Base-by-base conservation (phyloP, 75 land plant genomes). In the Pinus taeda region DNA sequence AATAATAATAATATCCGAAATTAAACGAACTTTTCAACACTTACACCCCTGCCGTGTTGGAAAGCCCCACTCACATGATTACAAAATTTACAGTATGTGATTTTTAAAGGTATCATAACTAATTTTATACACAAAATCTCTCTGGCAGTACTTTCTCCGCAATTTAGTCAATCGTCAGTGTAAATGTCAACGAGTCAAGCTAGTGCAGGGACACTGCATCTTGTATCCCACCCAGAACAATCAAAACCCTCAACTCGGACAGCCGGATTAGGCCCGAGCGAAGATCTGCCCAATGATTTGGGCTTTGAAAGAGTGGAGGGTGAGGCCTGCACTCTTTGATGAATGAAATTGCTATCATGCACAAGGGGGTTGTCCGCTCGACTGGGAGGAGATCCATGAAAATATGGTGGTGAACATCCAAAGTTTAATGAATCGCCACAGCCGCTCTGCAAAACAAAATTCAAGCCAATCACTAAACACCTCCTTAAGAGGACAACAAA, bases 331-430 rank as follows among this genome's bases (percentile, higher is more conserved):
- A 53, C 59, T 73, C 59, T 73, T 81, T 80, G 87, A 57, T 84
- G 87, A 22, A 75, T 60, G 73, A 86, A 86, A 74, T 84, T 72
- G 59, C 75, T 80, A 78, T 87, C 88, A 58, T 86, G 87, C 45
- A 87, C 81, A 29, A 87, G 78, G 36, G 88, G 88, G 59, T 87
- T 87, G 39, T 83, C 88, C n/a, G 88, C 67, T 7, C 88, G 88
- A 26, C 78, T 81, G 6, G 88, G 88, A 6, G 88, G 88, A 53
- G 88, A 87, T 14, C 88, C 88, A 77, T 76, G 61, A 65, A 87
- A 87, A 37, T 85, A 87, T 18, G 88, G 88, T 22, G 88, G 88
- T 14, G 88, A 87, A 63, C 88, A 81, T 7, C 81, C 80, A 75
- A 85, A 84, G 59, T 24, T 73, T 15, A 82, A 76, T 60, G 86